Base-by-base conservation (phyloP, 768 basidiomycete genomes). In the button mushroom (Agaricus bisporus) region DNA sequence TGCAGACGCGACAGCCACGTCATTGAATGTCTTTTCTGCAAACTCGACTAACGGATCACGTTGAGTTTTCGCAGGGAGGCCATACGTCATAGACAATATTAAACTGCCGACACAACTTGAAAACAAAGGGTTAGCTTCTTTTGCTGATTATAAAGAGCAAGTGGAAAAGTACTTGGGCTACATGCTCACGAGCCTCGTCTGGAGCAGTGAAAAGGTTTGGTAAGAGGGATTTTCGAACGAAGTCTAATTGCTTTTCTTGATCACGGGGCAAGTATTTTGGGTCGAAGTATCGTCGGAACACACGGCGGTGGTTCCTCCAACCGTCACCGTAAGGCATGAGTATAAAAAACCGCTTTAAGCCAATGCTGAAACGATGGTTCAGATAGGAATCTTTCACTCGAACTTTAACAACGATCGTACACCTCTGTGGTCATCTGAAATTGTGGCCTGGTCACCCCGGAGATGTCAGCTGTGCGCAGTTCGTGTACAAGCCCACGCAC, bases 251-350 rank as follows among this genome's bases (percentile, higher is more conserved):
- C 37, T 51, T 48, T 26, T 46, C 45, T 41, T 55, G 48, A 22
- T 50, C 45, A 12, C 45, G 38, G 1, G 20, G 28, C 5, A 56
- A 32, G 18, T 26, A 44, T 35, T 44, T 53, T n/a, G 43, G 32
- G 25, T 41, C 38, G 17, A 59, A 54, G 28, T 47, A 38, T 26
- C 53, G 48, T 28, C 51, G 58, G 32, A 59, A 59, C 2, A 46
- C 12, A 1, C 55, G 55, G 38, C 55, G 51, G 17, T 59, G 46
- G 15, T 41, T 29, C 37, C 51, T 49, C 58, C 58, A 59, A 20
- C 14, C 22, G 7, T 52, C 28, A 6, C 55, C 58, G 10, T 56
- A 59, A 7, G 42, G 36, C 55, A 59, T 56, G 12, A 48, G 2
- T 12, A 25, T 15, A 49, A 56, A 20, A 35, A 44, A 45, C 51